Evolutionary conservation across 2,329 filamentous ascomycete species (phyloP).

Genomic region (Stachybotrys elegans): DNA sequence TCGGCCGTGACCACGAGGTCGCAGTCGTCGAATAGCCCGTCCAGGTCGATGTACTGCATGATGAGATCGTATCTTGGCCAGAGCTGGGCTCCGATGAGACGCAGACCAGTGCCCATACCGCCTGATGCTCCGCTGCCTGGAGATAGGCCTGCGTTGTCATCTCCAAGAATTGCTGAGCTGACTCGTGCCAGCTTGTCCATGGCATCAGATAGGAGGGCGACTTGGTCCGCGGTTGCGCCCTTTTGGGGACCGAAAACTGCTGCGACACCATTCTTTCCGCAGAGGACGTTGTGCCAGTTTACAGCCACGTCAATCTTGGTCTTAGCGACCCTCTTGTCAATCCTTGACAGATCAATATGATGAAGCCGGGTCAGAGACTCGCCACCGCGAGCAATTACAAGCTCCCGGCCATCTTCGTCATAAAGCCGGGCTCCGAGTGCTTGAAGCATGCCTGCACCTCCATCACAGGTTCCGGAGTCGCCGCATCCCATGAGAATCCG

Average conservation of each 20-base stretch:
- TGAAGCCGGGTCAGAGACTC: conserved; percentile 30
- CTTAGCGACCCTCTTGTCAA: conserved; percentile 22
- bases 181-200: conserved; percentile 36
- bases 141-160: conserved; percentile 25
- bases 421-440: conserved; percentile 42
- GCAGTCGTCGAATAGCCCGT: conserved; percentile 38
- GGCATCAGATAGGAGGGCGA: conserved; percentile 33
- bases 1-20: conserved; percentile 49
- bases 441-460: conserved; percentile 49
- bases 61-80: conserved; percentile 44
- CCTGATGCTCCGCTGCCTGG: conserved; percentile 48
- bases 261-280: conserved; percentile 42
- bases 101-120: conserved; percentile 45
- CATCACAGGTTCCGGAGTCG: conserved; percentile 49
- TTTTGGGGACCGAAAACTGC: conserved; percentile 48
- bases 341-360: conserved; percentile 29
- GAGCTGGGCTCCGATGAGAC: conserved; percentile 40
- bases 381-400: conserved; percentile 36
- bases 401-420: conserved; percentile 26
- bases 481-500: conserved; percentile 47
- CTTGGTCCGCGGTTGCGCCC: conserved; percentile 38
- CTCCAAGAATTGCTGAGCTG: conserved; percentile 24
- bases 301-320: conserved; percentile 42
- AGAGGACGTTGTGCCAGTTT: conserved; percentile 47
- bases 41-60: conserved; percentile 44